These are phyloP conservation scores for Sarocladium strictum DNA, from an alignment of 2,329 filamentous ascomycete genomes.

Conservation along the genomic window DNA sequence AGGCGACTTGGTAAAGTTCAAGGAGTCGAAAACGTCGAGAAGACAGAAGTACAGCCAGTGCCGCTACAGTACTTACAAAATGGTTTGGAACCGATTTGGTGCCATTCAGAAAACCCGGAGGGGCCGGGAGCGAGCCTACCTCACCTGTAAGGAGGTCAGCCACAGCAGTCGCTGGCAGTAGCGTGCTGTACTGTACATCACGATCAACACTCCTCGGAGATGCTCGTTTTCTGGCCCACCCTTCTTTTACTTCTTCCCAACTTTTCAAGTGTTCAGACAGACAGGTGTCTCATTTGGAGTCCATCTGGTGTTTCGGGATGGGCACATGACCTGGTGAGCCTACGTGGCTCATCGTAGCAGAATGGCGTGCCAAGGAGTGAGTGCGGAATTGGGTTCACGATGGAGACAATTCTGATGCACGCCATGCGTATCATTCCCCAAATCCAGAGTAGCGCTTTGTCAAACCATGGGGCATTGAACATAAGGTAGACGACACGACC, in stretches of 20 bases:
- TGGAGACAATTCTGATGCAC: conserved; percentile 1
- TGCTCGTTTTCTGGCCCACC: background rate
- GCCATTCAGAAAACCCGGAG: conserved; percentile 5
- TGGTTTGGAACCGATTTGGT: background rate
- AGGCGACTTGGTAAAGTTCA: too few relatives aligned
- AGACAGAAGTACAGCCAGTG: too few relatives aligned
- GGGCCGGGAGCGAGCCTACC: too few relatives aligned
- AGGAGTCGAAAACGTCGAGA: background rate
- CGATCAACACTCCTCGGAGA: background rate
- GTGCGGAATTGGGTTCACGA: conserved; percentile 1
- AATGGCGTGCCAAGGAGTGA: background rate
- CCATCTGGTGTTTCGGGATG: background rate
- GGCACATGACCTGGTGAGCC: background rate
- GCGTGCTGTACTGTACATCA: conserved; percentile 1
- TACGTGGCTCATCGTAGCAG: background rate
- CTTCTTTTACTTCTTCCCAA: background rate
- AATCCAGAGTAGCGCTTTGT: conserved; percentile 4
- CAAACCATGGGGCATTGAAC: background rate
- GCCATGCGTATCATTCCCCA: background rate
- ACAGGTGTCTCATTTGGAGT: too few relatives aligned
- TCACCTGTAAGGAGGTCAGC: too few relatives aligned
- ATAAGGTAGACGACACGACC: background rate
- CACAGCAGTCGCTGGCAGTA: background rate
- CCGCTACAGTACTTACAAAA: background rate
- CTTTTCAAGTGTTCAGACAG: too few relatives aligned